Evolutionary conservation across 306 rosid species (phyloP).

Genomic region (Ammopiptanthus mongolicus): DNA sequence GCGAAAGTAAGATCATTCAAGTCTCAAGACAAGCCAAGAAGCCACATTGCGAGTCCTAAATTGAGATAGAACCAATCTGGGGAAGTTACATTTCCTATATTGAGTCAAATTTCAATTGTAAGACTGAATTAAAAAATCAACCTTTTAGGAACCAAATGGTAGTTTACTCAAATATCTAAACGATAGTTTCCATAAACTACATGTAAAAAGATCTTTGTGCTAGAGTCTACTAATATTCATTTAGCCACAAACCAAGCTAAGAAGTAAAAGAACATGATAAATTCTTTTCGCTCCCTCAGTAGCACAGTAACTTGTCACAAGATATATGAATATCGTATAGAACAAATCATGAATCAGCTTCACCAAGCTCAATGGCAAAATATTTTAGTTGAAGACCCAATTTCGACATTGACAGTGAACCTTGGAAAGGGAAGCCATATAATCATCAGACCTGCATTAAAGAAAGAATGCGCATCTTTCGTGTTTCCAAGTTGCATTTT

Average conservation of each 20-base stretch:
- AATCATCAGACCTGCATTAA: slow-evolving; percentile 75
- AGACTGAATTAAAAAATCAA: background rate
- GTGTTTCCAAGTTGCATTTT: slow-evolving; percentile 12
- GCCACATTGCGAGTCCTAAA: background rate
- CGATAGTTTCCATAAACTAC: background rate
- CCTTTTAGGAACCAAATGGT: background rate
- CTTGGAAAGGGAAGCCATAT: slow-evolving; percentile 82
- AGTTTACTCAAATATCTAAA: background rate
- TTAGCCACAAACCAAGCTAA: background rate
- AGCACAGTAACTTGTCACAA: background rate
- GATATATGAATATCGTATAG: background rate
- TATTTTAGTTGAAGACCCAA: slow-evolving; percentile 42
- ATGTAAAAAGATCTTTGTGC: background rate
- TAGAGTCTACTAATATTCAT: background rate
- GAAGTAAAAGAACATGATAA: background rate
- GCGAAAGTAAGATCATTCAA: background rate
- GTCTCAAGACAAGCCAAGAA: background rate
- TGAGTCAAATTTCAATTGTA: background rate
- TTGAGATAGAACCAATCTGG: background rate
- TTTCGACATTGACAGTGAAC: slow-evolving; percentile 82
- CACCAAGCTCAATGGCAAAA: background rate
- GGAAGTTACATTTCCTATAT: background rate
- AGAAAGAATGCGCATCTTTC: slow-evolving; percentile 7
- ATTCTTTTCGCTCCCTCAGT: background rate
- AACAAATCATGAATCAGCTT: slow-evolving; percentile 2